Conservation (phyloP, 768 basidiomycete genomes). For the Jaapia argillacea region DNA sequence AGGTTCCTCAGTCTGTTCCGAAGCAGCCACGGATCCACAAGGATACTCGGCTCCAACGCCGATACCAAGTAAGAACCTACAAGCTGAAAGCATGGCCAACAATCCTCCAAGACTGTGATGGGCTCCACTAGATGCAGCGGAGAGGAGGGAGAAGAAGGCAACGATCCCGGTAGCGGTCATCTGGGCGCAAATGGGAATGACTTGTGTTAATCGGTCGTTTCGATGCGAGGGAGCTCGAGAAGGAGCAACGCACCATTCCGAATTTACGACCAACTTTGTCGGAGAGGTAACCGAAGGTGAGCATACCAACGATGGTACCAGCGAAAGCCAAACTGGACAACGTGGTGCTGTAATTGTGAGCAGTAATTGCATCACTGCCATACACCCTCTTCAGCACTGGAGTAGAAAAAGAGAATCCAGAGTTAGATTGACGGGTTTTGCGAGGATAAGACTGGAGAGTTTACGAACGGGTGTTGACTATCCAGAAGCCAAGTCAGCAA, state of each 20-base stretch:
- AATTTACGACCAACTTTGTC: slow-evolving; percentile 84
- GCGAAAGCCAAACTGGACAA: slow-evolving; percentile 71
- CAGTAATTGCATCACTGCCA: slow-evolving; percentile 36
- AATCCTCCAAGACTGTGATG: slow-evolving; percentile 60
- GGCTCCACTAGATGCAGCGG: slow-evolving; percentile 76
- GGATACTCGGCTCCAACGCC: slow-evolving; percentile 88
- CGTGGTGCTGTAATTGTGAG: slow-evolving; percentile 49
- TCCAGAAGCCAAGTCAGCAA: background rate
- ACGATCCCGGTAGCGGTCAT: slow-evolving; percentile 81
- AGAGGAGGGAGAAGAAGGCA: slow-evolving; percentile 72
- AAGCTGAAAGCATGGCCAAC: slow-evolving; percentile 69
- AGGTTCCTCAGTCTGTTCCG: slow-evolving; percentile 83
- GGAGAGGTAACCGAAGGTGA: slow-evolving; percentile 71
- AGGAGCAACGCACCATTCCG: slow-evolving; percentile 57
- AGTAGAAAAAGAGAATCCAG: slow-evolving; percentile 9
- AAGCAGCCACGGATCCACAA: slow-evolving; percentile 80
- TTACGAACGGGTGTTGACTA: slow-evolving; percentile 60
- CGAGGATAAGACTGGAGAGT: background rate
- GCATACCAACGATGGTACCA: slow-evolving; percentile 82
- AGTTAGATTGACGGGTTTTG: no score
- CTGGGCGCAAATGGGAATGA: no score
- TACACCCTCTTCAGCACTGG: slow-evolving; percentile 68
- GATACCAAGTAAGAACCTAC: slow-evolving; percentile 82
- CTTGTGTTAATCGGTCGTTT: background rate
- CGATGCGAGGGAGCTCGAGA: background rate